phyloP scores from a whole-genome alignment of 352 stramenopile genomes.

The Phytophthora multivora region DNA sequence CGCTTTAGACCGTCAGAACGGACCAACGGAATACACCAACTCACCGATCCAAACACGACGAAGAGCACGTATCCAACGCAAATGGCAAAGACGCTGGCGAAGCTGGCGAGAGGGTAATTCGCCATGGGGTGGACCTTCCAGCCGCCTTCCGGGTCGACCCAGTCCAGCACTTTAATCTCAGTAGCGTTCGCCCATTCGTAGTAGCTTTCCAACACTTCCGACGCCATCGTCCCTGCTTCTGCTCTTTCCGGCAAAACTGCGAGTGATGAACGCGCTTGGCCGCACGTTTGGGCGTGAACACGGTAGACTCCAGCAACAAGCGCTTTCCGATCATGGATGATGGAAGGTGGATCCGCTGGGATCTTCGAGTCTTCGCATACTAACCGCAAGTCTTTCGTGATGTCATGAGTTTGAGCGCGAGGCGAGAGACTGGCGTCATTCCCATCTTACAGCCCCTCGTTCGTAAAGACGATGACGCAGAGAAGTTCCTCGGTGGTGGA shows the following conservation, averaged over 20 bases:
- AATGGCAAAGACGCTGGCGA: conserved; percentile 57
- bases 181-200: conserved; percentile 57
- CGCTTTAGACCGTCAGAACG: neutral
- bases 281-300: no score
- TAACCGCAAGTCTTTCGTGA: conserved; percentile 13
- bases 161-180: conserved; percentile 58
- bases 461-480: conserved; percentile 2
- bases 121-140: conserved; percentile 70
- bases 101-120: conserved; percentile 63
- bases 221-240: conserved; percentile 25
- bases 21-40: conserved; percentile 12
- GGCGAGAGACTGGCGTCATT: conserved; percentile 18
- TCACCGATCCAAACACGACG: conserved; percentile 64
- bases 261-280: conserved; percentile 20
- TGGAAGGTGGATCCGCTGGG: conserved; percentile 8
- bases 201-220: conserved; percentile 45
- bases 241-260: conserved; percentile 13
- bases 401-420: conserved; percentile 16
- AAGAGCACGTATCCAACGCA: conserved; percentile 70
- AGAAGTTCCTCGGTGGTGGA: neutral
- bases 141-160: conserved; percentile 51
- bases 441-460: conserved; percentile 7
- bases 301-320: no score
- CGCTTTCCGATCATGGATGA: conserved; percentile 18
- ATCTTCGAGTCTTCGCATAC: conserved; percentile 12